Percentiles rank a stretch among this genome's conserved stretches.
Conservation (phyloP, 345 rosid genomes). For the Lumnitzera littorea region DNA sequence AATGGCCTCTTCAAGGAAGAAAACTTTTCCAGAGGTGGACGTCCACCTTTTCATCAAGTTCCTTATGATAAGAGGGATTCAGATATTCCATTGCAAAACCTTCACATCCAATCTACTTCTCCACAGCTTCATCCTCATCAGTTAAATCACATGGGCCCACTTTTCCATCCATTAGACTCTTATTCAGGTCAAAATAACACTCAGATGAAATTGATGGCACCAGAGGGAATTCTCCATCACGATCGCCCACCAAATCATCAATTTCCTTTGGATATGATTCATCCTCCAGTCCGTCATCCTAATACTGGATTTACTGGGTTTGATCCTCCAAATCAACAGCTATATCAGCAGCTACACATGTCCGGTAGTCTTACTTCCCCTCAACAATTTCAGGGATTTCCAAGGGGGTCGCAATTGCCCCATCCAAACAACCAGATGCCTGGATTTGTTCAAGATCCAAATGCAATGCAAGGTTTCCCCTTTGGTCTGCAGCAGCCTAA, state of each 20-base stretch:
- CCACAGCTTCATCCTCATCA: slow-evolving; percentile 43
- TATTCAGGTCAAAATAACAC: slow-evolving; percentile 49
- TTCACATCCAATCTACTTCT: slow-evolving; percentile 34
- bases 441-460: slow-evolving; percentile 48
- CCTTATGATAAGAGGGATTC: slow-evolving; percentile 41
- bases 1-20: slow-evolving; percentile 51
- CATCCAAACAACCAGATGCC: slow-evolving; percentile 50
- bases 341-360: slow-evolving; percentile 62
- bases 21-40: slow-evolving; percentile 40
- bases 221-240: slow-evolving; percentile 46
- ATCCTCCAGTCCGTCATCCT: slow-evolving; percentile 56
- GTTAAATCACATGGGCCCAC: slow-evolving; percentile 46
- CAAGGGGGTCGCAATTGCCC: slow-evolving; percentile 35
- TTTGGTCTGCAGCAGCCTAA: slow-evolving; percentile 53
- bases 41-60: slow-evolving; percentile 38
- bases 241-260: slow-evolving; percentile 46
- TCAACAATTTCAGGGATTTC: slow-evolving; percentile 48
- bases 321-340: slow-evolving; percentile 51
- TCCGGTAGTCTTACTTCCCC: slow-evolving; percentile 51
- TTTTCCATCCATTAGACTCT: slow-evolving; percentile 50
- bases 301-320: slow-evolving; percentile 43
- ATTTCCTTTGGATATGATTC: slow-evolving; percentile 48
- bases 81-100: slow-evolving; percentile 34
- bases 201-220: slow-evolving; percentile 50
- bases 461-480: slow-evolving; percentile 54